These are phyloP conservation scores for Paspalum notatum DNA, from an alignment of 176 grass and related monocot genomes.

Conservation along the genomic window DNA sequence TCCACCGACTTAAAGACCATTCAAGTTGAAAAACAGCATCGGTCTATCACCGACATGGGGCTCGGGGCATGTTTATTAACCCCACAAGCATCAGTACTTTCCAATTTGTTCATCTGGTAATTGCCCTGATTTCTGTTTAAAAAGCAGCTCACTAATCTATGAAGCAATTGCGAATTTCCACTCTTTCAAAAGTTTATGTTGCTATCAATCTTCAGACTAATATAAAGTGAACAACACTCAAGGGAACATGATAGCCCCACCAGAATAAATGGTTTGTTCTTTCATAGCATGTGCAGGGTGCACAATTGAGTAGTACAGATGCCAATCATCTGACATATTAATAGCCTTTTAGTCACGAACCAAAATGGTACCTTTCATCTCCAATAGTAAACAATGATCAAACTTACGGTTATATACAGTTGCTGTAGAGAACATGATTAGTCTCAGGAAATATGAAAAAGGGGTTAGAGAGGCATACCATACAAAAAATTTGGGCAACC, in stretches of 20 bases:
- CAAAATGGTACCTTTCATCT: background rate
- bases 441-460: slow-evolving; percentile 11
- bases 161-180: background rate
- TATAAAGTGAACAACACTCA: slow-evolving; percentile 32
- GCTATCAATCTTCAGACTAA: slow-evolving; percentile 7
- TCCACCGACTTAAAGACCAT: background rate
- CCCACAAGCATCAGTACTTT: background rate
- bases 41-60: background rate
- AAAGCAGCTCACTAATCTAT: slow-evolving; percentile 2
- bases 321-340: slow-evolving; percentile 22
- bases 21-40: background rate
- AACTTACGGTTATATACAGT: background rate
- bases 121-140: background rate
- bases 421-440: background rate
- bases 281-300: slow-evolving; percentile 23
- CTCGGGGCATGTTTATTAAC: no score
- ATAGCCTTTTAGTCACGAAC: slow-evolving; percentile 12
- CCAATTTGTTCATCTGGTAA: background rate
- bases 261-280: slow-evolving; percentile 42
- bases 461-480: background rate
- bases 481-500: background rate
- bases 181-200: slow-evolving; percentile 7
- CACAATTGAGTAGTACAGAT: slow-evolving; percentile 22
- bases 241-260: slow-evolving; percentile 37
- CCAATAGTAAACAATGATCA: slow-evolving; percentile 3